Conservation (phyloP, 257 asterid genomes). For the Mitragyna speciosa region DNA sequence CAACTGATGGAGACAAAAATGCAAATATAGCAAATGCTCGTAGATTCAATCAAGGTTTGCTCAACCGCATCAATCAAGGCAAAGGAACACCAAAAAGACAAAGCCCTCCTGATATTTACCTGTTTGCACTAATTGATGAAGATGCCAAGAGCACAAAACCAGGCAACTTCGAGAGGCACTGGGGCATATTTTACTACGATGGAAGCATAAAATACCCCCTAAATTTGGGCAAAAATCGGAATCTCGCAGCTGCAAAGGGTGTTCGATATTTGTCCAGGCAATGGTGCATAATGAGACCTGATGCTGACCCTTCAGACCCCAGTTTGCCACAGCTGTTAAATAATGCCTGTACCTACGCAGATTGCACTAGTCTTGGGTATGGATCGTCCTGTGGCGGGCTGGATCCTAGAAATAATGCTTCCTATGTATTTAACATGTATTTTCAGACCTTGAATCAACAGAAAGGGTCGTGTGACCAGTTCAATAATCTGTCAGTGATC, state of each 20-base stretch:
- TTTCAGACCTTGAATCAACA: slow-evolving; percentile 75
- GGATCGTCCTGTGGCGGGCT: slow-evolving; percentile 74
- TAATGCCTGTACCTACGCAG: slow-evolving; percentile 71
- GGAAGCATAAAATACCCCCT: slow-evolving; percentile 71
- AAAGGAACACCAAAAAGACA: slow-evolving; percentile 70
- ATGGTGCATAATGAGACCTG: slow-evolving; percentile 84
- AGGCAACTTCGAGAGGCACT: slow-evolving; percentile 86
- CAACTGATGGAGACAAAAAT: slow-evolving; percentile 64
- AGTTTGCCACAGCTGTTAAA: slow-evolving; percentile 38
- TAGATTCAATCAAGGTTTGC: slow-evolving; percentile 70
- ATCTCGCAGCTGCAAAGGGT: slow-evolving; percentile 75
- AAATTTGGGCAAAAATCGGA: slow-evolving; percentile 48
- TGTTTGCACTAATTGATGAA: slow-evolving; percentile 70
- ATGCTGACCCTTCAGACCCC: slow-evolving; percentile 56
- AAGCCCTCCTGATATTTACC: slow-evolving; percentile 54
- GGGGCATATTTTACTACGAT: slow-evolving; percentile 82
- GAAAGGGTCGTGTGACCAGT: slow-evolving; percentile 69
- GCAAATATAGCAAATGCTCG: slow-evolving; percentile 61
- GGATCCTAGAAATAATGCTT: slow-evolving; percentile 60
- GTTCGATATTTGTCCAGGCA: slow-evolving; percentile 63
- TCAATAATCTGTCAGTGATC: slow-evolving; percentile 46
- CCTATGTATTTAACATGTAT: slow-evolving; percentile 79
- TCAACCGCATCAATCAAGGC: slow-evolving; percentile 54
- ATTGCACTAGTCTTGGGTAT: slow-evolving; percentile 86
- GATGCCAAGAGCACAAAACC: slow-evolving; percentile 70